Base-by-base conservation (phyloP, 257 asterid genomes). In the Thymus quinquecostatus region DNA sequence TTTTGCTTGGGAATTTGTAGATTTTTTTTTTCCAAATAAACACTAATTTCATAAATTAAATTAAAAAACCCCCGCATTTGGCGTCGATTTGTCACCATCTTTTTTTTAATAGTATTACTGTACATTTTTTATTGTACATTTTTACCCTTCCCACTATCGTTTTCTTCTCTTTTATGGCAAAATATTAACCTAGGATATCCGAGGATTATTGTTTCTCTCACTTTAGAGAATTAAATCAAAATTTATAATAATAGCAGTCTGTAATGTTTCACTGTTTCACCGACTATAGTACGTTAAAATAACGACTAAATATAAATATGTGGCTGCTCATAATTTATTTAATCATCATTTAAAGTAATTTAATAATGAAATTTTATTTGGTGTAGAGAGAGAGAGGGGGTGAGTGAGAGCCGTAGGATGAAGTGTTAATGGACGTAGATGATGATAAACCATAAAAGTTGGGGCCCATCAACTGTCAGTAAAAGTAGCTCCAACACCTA, bases 401-500 rank as follows among this genome's bases (percentile, higher is more conserved):
- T 38, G 50, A 44, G 47, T 34, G 66, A 29, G 61, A 27, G 70
- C 71, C 82, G 70, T 74, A 5, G 29, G 79, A 75, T 75, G 79
- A 48, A 55, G 0, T 63, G 8, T 54, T 12, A 53, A 30, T 8
- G 11, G 59, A 50, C 74, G 83, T 63, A 5, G 75, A 60, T 21
- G 21, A 21, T 21, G 21, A 21, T 79, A 43, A 33, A 70, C 47
- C 75, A 73, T 78, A 63, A 80, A 77, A 81, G 76, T 58, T 65
- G 81, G 80, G 81, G 63, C 65, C 80, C 83, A 73, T 29, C 60
- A 58, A 75, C 44, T 78, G 83, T 75, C 79, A 75, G 58, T 66
- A 66, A 60, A 75, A 71, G 41, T n/a, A 12, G 53, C 43, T 49
- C 11, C 67, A 75, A 53, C 49, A 47, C 54, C 80, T 70, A 73